Evolutionary conservation across 805 yeast genomes (phyloP).

Genomic region (Yueomyces sp.): DNA sequence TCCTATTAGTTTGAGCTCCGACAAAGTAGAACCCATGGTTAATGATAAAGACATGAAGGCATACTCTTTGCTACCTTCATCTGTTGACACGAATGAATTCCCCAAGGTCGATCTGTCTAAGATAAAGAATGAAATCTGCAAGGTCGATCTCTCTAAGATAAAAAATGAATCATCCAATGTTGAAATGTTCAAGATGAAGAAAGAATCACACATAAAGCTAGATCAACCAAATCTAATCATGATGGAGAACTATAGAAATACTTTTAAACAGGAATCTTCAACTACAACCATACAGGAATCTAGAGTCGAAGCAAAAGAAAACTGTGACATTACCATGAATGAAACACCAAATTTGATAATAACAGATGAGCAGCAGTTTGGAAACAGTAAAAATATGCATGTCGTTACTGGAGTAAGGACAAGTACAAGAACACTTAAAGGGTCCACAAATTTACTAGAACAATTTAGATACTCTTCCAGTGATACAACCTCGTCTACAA

Average conservation of each 20-base stretch:
- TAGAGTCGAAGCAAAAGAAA: too few species aligned
- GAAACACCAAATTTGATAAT: conserved; percentile 1
- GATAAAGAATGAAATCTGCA: neutral
- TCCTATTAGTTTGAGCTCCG: neutral
- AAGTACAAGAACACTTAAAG: neutral
- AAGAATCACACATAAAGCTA: neutral
- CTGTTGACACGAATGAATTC: too few species aligned
- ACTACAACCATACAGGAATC: too few species aligned
- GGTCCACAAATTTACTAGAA: neutral
- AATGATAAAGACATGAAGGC: neutral
- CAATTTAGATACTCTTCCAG: neutral
- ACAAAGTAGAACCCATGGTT: neutral
- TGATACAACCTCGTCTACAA: neutral
- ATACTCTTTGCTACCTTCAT: neutral
- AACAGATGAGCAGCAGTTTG: neutral
- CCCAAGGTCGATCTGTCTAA: neutral
- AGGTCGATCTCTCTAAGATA: too few species aligned
- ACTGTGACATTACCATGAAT: too few species aligned
- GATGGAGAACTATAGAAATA: neutral
- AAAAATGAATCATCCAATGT: neutral
- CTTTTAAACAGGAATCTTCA: too few species aligned
- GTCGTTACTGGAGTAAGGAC: conserved; percentile 6
- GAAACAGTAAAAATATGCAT: conserved; percentile 7
- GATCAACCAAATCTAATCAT: neutral
- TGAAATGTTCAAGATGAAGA: neutral